Percentiles rank a stretch among this genome's conserved stretches.
Conservation (phyloP, 805 yeast species). For the Blastobotrys robertii region DNA sequence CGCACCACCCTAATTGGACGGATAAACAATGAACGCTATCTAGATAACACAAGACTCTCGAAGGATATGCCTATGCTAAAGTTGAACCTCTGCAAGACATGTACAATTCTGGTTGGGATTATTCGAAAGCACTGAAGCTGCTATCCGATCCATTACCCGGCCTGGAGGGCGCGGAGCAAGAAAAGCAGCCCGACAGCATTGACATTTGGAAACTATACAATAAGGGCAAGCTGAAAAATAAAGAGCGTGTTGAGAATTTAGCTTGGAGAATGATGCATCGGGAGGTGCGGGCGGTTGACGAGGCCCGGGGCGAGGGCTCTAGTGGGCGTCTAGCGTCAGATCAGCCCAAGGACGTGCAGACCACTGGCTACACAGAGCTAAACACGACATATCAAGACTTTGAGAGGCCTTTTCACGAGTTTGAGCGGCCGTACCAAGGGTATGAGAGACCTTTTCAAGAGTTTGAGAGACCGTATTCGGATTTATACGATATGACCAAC, state of each 20-base stretch:
- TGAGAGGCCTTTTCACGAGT: too few relatives aligned
- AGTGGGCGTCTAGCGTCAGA: not conserved
- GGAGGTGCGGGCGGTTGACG: not conserved
- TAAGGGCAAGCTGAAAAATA: conserved; percentile 66
- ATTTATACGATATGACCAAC: not conserved
- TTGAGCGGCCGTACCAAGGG: too few relatives aligned
- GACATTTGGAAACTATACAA: conserved; percentile 75
- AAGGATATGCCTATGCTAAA: too few relatives aligned
- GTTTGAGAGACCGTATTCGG: too few relatives aligned
- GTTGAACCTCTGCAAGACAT: too few relatives aligned
- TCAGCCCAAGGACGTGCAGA: too few relatives aligned
- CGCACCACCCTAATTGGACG: too few relatives aligned
- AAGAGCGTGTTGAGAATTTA: conserved; percentile 68
- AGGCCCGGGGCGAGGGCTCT: not conserved
- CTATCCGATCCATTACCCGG: conserved; percentile 1
- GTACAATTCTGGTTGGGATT: not conserved
- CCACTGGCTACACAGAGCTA: too few relatives aligned
- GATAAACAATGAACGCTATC: too few relatives aligned
- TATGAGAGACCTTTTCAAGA: too few relatives aligned
- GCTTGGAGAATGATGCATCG: conserved; percentile 77
- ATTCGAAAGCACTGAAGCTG: not conserved
- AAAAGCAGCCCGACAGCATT: not conserved
- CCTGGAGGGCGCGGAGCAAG: not conserved
- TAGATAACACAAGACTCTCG: too few relatives aligned
- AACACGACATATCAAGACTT: too few relatives aligned